phyloP scores from a whole-genome alignment of 495 filamentous ascomycete species.

The Amphirosellinia nigrospora region DNA sequence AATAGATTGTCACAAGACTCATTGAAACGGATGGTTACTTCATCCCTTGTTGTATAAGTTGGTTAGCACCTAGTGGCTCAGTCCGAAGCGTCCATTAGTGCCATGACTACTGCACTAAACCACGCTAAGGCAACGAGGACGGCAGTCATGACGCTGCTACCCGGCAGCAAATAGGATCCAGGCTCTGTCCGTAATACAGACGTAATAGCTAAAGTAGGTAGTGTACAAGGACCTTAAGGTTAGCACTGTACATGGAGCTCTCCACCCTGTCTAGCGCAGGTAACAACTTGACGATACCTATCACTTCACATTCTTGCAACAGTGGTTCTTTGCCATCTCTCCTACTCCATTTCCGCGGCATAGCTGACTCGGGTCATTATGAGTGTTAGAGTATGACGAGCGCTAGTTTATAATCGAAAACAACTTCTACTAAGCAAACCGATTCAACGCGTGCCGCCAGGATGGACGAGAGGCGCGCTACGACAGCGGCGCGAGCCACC shows the following conservation, averaged over 20 bases:
- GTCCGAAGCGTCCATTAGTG: no score
- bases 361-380: not conserved
- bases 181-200: not conserved
- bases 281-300: not conserved
- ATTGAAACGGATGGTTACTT: not conserved
- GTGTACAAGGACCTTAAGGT: no score
- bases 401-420: not conserved
- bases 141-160: not conserved
- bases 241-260: not conserved
- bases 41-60: no score
- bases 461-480: conserved; percentile 45
- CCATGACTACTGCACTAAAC: no score
- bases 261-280: not conserved
- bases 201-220: no score
- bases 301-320: not conserved
- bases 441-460: conserved; percentile 25
- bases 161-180: not conserved
- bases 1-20: not conserved
- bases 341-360: not conserved
- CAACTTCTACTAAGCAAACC: not conserved
- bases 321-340: not conserved
- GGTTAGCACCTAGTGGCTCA: no score
- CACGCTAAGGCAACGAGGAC: conserved; percentile 1
- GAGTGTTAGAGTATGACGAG: conserved; percentile 3
- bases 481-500: conserved; percentile 16